Base-by-base conservation (phyloP, 1,284 basidiomycete species). In the Microbotryum scabiosae region DNA sequence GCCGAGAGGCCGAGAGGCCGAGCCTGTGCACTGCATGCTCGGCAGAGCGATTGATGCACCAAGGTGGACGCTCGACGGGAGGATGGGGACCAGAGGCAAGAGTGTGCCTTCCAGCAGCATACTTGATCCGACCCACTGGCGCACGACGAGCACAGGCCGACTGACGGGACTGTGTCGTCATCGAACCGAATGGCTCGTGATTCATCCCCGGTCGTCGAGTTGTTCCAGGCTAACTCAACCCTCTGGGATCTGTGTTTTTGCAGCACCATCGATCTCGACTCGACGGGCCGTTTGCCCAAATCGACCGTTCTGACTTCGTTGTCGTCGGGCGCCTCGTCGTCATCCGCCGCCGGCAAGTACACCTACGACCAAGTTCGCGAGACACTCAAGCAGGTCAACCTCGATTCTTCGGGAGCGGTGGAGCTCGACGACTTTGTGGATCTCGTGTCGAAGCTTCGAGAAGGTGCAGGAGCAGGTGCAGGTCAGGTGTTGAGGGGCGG, bases 351-450 rank as follows among this genome's bases (percentile, higher is more conserved):
- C 36, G 90, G 90, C 59, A 84, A 91, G 72, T 79, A 78, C 41
- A 88, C 88, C n/a, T 96, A 96, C 72, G 92, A 97, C 78, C 81
- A 84, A 59, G 91, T 86, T 7, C 80, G 81, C 67, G 81, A 82
- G 76, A 97, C 93, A 0, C 80, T 99, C 74, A 99, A 99, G 79
- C 83, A 87, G 68, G 93, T 97, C 73, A 87, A 86, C 68, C 84
- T 97, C 49, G 94, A 98, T 74, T 86, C 94, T 8, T 90, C 87
- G 70, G 96, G 96, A 44, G 90, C 92, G 73, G 86, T 99, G 62
- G 96, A 97, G 77, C 79, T 98, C 61, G 96, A 98, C 70, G 94
- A 98, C 75, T 98, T 92, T 85, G 92, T 98, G 53, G 91, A 94
- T 86, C 82, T 94, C 63, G 85, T 88, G 65, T 85, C 86, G 61